Evolutionary conservation across 768 basidiomycete species (phyloP).

Genomic region (Tulasnella sp.): DNA sequence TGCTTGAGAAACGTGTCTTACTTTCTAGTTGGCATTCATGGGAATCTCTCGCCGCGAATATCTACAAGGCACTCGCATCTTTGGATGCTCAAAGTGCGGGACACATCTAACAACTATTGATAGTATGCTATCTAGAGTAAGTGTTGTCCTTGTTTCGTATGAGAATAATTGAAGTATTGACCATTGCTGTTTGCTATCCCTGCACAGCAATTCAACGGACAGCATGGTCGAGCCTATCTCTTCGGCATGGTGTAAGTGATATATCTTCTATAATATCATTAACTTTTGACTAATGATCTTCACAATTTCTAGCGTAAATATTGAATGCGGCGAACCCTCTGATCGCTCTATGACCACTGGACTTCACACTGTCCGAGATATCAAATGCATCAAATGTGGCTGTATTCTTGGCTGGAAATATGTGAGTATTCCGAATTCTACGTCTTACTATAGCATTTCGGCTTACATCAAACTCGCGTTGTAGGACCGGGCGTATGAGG

Average conservation of each 20-base stretch:
- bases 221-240: conserved; percentile 89
- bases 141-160: conserved; percentile 22
- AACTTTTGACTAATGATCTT: conserved; percentile 12
- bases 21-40: no score
- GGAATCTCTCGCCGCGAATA: conserved; percentile 84
- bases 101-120: conserved; percentile 87
- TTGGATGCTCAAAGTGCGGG: conserved; percentile 74
- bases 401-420: conserved; percentile 96
- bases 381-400: conserved; percentile 84
- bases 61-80: conserved; percentile 72
- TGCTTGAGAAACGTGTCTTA: no score
- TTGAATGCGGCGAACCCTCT: conserved; percentile 75
- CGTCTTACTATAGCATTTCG: conserved; percentile 9
- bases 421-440: conserved; percentile 36
- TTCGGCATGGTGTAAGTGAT: conserved; percentile 82
- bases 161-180: background rate
- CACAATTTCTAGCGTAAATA: conserved; percentile 57
- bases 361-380: conserved; percentile 89
- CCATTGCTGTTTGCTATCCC: background rate
- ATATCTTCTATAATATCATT: background rate
- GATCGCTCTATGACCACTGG: conserved; percentile 97
- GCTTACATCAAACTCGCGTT: conserved; percentile 5
- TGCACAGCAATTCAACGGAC: conserved; percentile 84
- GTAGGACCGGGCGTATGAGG: conserved; percentile 88
- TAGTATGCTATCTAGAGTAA: conserved; percentile 78